Conservation (phyloP, 2,329 filamentous ascomycete species). For the Exophiala alcalophila region DNA sequence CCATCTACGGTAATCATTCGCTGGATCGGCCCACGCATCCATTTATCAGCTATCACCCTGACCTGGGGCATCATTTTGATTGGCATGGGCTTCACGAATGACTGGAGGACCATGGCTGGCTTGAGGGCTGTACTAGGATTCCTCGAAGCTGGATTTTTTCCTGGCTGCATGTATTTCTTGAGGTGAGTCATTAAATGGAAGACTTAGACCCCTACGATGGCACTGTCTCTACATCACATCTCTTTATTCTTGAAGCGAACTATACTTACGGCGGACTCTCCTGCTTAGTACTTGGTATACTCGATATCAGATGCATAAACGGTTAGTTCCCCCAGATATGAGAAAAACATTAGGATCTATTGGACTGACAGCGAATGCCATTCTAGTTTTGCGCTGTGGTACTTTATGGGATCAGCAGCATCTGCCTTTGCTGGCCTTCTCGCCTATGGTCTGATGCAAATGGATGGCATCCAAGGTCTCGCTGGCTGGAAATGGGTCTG, state of each 20-base stretch:
- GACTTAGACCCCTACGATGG: too few relatives aligned
- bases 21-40: slow-evolving; percentile 61
- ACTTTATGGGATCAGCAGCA: slow-evolving; percentile 27
- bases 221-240: too few relatives aligned
- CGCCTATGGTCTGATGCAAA: slow-evolving; percentile 40
- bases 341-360: too few relatives aligned
- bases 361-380: too few relatives aligned
- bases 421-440: slow-evolving; percentile 49
- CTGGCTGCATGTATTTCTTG: slow-evolving; percentile 48
- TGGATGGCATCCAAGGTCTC: slow-evolving; percentile 29
- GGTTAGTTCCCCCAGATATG: too few relatives aligned
- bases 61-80: slow-evolving; percentile 60
- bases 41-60: slow-evolving; percentile 59
- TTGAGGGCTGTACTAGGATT: slow-evolving; percentile 64
- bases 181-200: too few relatives aligned
- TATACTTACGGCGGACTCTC: too few relatives aligned
- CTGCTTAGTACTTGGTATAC: slow-evolving; percentile 43
- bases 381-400: slow-evolving; percentile 28
- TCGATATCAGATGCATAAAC: slow-evolving; percentile 1
- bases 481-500: slow-evolving; percentile 4
- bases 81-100: too few relatives aligned
- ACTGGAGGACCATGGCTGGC: slow-evolving; percentile 67
- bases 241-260: too few relatives aligned
- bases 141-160: slow-evolving; percentile 51
- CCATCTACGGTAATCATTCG: slow-evolving; percentile 50